Percentiles rank a stretch among this genome's conserved stretches.
These are phyloP conservation scores for Yamadazyma buinensis DNA, from an alignment of 1,139 yeast genomes.

Conservation along the genomic window DNA sequence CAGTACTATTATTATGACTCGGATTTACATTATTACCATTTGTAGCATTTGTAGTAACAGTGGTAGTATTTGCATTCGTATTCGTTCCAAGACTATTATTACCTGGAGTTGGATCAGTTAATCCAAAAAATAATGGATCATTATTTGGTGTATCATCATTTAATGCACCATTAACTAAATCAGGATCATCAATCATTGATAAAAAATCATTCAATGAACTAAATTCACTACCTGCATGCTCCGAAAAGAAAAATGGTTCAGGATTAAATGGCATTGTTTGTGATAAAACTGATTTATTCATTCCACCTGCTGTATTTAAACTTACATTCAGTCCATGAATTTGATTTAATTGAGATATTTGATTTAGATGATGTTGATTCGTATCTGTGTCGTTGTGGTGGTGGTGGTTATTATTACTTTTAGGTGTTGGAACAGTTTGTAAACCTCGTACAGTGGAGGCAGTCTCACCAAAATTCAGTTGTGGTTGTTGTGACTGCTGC, in stretches of 20 bases:
- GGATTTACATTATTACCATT: neutral
- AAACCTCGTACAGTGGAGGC: neutral
- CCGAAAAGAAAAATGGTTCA: conserved; percentile 79
- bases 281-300: conserved; percentile 32
- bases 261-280: conserved; percentile 52
- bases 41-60: conserved; percentile 11
- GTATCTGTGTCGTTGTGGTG: neutral
- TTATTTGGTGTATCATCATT: conserved; percentile 28
- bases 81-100: conserved; percentile 6
- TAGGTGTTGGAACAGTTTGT: neutral
- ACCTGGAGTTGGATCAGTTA: conserved; percentile 9
- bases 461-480: too few species aligned
- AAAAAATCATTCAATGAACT: conserved; percentile 85
- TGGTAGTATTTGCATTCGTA: conserved; percentile 19
- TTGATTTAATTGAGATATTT: neutral
- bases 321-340: neutral
- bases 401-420: neutral
- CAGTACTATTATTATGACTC: neutral
- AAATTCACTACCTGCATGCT: conserved; percentile 92
- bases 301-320: conserved; percentile 1
- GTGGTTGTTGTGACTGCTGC: too few species aligned
- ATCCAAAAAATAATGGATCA: conserved; percentile 24
- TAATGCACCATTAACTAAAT: conserved; percentile 50
- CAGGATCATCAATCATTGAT: conserved; percentile 87
- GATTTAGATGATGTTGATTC: conserved; percentile 2